Base-by-base conservation (phyloP, 116 monocot species). In the Iris pallida region DNA sequence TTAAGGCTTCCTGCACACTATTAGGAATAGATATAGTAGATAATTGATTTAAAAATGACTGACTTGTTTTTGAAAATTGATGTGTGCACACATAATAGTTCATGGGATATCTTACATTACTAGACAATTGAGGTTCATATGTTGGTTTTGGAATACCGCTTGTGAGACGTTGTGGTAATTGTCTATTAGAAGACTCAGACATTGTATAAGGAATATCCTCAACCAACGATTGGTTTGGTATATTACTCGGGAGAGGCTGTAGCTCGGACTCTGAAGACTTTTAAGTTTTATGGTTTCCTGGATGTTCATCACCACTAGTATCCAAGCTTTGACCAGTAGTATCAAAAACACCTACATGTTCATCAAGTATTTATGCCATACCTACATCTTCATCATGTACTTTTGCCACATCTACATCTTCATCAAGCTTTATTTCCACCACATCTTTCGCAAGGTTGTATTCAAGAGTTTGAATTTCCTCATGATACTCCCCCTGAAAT, bases 21-120 rank as follows among this genome's bases (percentile, higher is more conserved):
- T 47, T 74, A 74, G 56, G 65, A 66, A 74, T 66, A 66, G 45
- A 52, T 30, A 30, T 3, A 30, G 30, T 30, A 30, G 30, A 30
- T 30, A 30, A 30, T 30, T 30, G 3, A 30, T 30, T 30, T 30
- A 30, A 1, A 30, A 30, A 30, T 30, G 30, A 30, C 63, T 8
- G 2, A 52, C 54, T 63, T 72, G 14, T 30, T 30, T 30, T 30
- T 30, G 30, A 30, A 0, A 30, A 30, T 30, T 30, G 30, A 30
- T 30, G 30, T 30, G 30, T 30, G 3, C 3, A 30, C 30, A 30
- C 30, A 30, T 30, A 30, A 30, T 30, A 3, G 30, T 30, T 30
- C 30, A 30, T 30, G 0, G 3, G 30, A 30, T 30, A 30, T 30
- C 30, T 30, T 30, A 30, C 30, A 1, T 1, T 30, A 30, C 30